Evolutionary conservation across 495 filamentous ascomycete genomes (phyloP), one percentile per base, ranked within the genome.

Genomic region (Penicillium flavigenum): DNA sequence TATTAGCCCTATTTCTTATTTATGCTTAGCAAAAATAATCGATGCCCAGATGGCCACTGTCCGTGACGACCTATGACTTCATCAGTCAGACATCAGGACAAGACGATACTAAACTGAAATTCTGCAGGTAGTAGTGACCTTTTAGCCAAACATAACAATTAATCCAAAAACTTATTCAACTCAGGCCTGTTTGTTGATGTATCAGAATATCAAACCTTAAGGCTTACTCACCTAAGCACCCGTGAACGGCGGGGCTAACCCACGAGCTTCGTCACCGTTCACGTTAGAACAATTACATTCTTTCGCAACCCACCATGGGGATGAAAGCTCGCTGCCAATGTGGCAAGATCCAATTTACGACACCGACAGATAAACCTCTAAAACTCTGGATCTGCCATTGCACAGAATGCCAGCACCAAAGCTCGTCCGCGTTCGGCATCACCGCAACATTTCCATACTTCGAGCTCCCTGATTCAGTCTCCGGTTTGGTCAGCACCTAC

Each of bases 341-440:
- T 69, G 80, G 82, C n/a, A 66, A 77, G 16, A 76, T 88, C 24
- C 53, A 60, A 53, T 88, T 89, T 72, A 81, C 76, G 58, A 86
- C 86, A 32, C 83, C 66, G 4, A 51, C 61, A 32, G 66, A 66
- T 26, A 62, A 64, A 38, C 86, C 46, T 66, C 74, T 86, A 24
- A 78, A 77, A 1, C 65, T 88, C 16, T 88, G 86, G 63, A 82
- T 87, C 64, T 89, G 86, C 72, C 86, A 89, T 72, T 89, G 86
- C 68, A 67, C 74, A 38, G 79, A 86, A 60, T 89, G 86, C 68
- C 83, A 81, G 29, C 79, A 81, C 54, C 86, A 89, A 71, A 81
- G 85, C 47, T 78, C 81, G 50, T 84, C 83, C 16, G 84, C 86
- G n/a, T 87, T 86, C 63, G 86, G 86, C 26, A 80, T 83, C 48